phyloP scores from a whole-genome alignment of 305 asterid genomes.

The Solanum aculeatissimum region DNA sequence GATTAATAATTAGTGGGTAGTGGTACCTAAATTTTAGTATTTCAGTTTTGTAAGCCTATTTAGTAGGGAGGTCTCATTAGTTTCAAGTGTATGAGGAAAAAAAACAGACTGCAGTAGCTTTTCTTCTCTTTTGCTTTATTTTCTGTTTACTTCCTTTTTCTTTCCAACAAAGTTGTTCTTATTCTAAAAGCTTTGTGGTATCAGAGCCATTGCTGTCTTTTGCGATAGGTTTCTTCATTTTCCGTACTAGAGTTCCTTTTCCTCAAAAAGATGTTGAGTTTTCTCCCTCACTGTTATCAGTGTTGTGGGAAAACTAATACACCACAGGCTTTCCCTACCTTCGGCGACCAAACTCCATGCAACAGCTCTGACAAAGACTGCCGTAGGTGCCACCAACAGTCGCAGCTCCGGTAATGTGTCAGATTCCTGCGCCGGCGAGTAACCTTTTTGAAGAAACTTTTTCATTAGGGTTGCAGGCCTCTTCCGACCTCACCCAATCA shows the following conservation, averaged over 20 bases:
- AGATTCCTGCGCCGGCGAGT: neutral
- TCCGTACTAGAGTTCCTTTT: neutral
- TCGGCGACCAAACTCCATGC: neutral
- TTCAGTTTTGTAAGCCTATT: no score
- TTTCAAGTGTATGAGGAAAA: no score
- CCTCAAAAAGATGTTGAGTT: neutral
- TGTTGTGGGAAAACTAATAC: neutral
- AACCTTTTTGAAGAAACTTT: neutral
- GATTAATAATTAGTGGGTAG: no score
- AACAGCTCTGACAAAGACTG: neutral
- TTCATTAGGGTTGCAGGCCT: neutral
- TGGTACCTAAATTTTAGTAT: no score
- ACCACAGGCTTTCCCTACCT: neutral
- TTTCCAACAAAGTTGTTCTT: neutral
- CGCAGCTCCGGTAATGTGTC: neutral
- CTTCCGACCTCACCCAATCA: neutral
- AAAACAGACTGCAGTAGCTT: no score
- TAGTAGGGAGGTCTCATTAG: no score
- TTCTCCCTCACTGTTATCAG: neutral
- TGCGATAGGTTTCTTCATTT: neutral
- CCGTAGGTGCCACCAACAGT: neutral
- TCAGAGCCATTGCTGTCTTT: neutral
- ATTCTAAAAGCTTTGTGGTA: neutral
- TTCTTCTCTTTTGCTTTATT: no score
- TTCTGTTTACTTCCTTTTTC: no score